phyloP scores from a whole-genome alignment of 1,139 yeast species.

The Hanseniaspora sp. region DNA sequence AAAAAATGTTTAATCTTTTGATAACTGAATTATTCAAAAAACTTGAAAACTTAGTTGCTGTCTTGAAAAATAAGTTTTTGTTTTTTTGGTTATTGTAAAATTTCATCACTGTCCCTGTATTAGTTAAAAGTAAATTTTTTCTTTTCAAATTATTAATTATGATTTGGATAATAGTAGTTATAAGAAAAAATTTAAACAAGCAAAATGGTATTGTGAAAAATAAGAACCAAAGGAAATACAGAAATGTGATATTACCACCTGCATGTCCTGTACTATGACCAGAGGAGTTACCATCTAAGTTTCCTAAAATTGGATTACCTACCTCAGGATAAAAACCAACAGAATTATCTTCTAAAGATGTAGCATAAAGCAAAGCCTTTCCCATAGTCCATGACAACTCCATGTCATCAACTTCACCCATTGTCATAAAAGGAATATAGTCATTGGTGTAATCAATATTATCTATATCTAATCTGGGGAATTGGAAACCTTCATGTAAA shows the following conservation, averaged over 20 bases:
- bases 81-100: not conserved
- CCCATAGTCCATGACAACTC: conserved; percentile 64
- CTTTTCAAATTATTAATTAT: conserved; percentile 10
- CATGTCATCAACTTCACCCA: conserved; percentile 46
- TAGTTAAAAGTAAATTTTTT: not conserved
- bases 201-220: not conserved
- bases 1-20: not conserved
- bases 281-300: not conserved
- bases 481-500: conserved; percentile 66
- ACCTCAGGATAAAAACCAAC: conserved; percentile 9
- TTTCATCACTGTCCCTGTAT: not conserved
- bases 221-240: not conserved
- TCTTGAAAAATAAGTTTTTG: not conserved
- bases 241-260: no score
- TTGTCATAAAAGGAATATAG: conserved; percentile 51
- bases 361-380: conserved; percentile 47
- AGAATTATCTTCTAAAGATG: conserved; percentile 32
- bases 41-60: not conserved
- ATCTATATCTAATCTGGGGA: conserved; percentile 47
- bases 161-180: not conserved
- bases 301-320: conserved; percentile 20
- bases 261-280: not conserved
- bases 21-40: not conserved
- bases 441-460: conserved; percentile 29
- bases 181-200: not conserved